These are phyloP conservation scores for Boletus sp. DNA, from an alignment of 768 basidiomycete genomes.

Conservation along the genomic window DNA sequence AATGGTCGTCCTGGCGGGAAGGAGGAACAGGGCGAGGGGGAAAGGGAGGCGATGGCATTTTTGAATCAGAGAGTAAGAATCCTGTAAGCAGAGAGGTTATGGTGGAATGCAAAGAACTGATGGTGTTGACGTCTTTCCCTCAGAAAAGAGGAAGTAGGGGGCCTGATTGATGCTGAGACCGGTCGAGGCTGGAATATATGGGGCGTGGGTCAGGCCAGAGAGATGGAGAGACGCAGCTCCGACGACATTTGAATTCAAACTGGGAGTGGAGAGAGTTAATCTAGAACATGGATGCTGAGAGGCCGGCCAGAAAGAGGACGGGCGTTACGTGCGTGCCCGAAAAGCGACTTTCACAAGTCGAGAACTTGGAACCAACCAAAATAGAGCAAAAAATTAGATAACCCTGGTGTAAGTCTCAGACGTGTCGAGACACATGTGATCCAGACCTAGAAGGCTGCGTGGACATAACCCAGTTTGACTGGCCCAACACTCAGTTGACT, in stretches of 20 bases:
- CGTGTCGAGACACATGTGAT: no score
- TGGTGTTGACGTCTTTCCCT: no score
- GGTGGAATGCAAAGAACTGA: no score
- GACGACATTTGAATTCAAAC: constrained; percentile 26
- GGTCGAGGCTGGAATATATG: background rate
- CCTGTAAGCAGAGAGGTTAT: background rate
- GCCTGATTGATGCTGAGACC: constrained; percentile 10
- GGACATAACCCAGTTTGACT: no score
- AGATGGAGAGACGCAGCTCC: background rate
- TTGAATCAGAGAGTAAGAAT: background rate
- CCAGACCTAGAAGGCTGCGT: no score
- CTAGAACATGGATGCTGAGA: background rate
- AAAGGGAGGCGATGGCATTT: constrained; percentile 23
- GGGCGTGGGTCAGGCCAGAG: no score
- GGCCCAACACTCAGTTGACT: no score
- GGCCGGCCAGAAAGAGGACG: background rate
- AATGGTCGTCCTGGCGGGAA: constrained; percentile 8
- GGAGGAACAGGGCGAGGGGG: constrained; percentile 12
- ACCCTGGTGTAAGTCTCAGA: no score
- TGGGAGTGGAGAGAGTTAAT: background rate
- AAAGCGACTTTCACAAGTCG: no score
- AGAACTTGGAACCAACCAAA: no score
- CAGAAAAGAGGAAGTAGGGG: background rate
- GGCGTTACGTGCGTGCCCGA: constrained; percentile 19
- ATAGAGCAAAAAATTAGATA: no score